These are phyloP conservation scores for Linaria vulgaris DNA, from an alignment of 257 asterid species.

Conservation along the genomic window DNA sequence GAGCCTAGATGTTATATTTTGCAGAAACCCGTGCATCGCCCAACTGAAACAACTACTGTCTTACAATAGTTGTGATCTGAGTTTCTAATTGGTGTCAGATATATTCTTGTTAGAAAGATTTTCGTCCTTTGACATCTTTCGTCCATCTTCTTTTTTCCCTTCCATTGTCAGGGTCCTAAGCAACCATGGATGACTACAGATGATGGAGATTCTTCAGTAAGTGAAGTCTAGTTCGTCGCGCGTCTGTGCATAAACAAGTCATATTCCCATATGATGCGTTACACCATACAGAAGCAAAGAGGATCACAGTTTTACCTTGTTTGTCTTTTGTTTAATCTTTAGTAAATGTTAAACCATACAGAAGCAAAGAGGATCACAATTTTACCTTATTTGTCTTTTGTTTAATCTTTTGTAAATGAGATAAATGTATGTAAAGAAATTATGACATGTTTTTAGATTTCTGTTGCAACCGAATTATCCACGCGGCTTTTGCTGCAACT, in stretches of 20 bases:
- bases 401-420: no score
- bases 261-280: background rate
- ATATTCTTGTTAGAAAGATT: background rate
- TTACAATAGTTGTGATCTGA: background rate
- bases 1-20: background rate
- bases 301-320: background rate
- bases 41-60: background rate
- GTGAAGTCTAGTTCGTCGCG: slow-evolving; percentile 19
- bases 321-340: no score
- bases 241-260: slow-evolving; percentile 6
- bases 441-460: no score
- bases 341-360: slow-evolving; percentile 28
- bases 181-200: slow-evolving; percentile 81
- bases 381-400: no score
- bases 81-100: background rate
- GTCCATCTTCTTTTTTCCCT: background rate
- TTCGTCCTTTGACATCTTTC: background rate
- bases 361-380: background rate
- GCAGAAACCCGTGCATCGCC: background rate
- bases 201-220: slow-evolving; percentile 40
- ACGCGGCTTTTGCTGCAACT: no score
- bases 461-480: no score
- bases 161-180: slow-evolving; percentile 64
- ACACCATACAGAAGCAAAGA: slow-evolving; percentile 21
- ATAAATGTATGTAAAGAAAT: no score